Base-by-base conservation (phyloP, 1,139 yeast genomes). In the Candida mesenterica region DNA sequence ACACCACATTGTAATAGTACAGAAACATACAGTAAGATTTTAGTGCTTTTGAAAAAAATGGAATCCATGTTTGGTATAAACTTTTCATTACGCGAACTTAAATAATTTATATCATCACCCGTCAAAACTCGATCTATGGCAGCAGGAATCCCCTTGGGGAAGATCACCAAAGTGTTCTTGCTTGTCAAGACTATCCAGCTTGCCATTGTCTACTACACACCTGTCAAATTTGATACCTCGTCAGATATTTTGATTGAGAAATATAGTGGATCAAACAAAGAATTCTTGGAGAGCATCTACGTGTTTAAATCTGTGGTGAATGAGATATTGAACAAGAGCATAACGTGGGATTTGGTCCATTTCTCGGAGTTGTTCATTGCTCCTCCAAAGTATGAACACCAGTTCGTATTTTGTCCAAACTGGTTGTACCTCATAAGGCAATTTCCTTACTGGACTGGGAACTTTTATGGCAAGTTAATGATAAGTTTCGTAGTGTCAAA, bases 281-380 rank as follows among this genome's bases (percentile, higher is more conserved):
- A 24, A 5, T 34, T 43, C 7, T 27, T 33, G n/a, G 23, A 32
- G 3, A 19, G 19, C 4, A 17, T 23, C 5, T 29, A 36, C 25
- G 10, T 27, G 9, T 30, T 39, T 10, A 22, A 22, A 12, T 15
- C 25, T 8, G 15, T 36, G 7, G 28, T 37, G 31, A 15, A 24
- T 5, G 41, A 52, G 19, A 40, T 68, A 1, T 59, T 72, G 30
- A 65, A 75, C 31, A 77, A 78, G 40, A 63, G 86, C 6, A 63
- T 85, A 22, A 72, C 81, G 5, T 90, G 97, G 97, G 98, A 92
- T 57, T 72, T 82, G 2, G 95, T 89, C 0, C 88, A 82, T 57
- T 89, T 85, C 52, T 59, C 76, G 17, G 77, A 80, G 33, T 53
- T 80, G 31, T 77, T 84, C 25, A 55, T 61, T 14, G 60, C 75